Base-by-base conservation (phyloP, 305 asterid genomes). In the Ajuga reptans region DNA sequence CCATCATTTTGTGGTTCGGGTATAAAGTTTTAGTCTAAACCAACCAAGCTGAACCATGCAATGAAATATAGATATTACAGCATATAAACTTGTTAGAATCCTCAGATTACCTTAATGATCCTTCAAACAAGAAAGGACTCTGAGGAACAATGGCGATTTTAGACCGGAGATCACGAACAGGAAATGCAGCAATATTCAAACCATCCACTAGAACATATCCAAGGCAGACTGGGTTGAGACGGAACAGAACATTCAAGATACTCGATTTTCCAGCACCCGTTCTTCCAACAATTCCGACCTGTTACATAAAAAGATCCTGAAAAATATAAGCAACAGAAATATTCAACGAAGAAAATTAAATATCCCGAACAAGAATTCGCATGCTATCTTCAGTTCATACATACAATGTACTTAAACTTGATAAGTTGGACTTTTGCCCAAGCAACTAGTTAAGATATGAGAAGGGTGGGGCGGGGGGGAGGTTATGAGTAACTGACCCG, bases 261-360 rank as follows among this genome's bases (percentile, higher is more conserved):
- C 98, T 92, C 33, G 98, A 92, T 80, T 92, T 92, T 57, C 98
- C 98, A 50, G 98, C 98, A 24, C 98, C 98, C 6, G 98, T 92
- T 82, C 98, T 82, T 78, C 98, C 98, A 75, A 92, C 86, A 73
- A 92, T 76, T 59, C 97, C 98, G 63, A 88, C 98, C 98, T 92
- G 53, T 6, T 73, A 64, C 33, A 36, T 12, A 33, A 49, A 57
- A 41, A 65, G n/a, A 11, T 41, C 29, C 34, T 27, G 61, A 29
- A 33, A 52, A 29, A 27, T 11, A 11, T 54, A 18, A 54, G 4
- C 6, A 10, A 29, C 60, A n/a, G n/a, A 10, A 41, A 53, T 18
- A 9, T 29, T 55, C 12, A 12, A 57, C 15, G 7, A 6, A 14
- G 14, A 58, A 29, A 12, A 3, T 6, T 3, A 45, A 12, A 45